Conservation (phyloP, 495 filamentous ascomycete genomes). For the Lasiosphaeria hispida region DNA sequence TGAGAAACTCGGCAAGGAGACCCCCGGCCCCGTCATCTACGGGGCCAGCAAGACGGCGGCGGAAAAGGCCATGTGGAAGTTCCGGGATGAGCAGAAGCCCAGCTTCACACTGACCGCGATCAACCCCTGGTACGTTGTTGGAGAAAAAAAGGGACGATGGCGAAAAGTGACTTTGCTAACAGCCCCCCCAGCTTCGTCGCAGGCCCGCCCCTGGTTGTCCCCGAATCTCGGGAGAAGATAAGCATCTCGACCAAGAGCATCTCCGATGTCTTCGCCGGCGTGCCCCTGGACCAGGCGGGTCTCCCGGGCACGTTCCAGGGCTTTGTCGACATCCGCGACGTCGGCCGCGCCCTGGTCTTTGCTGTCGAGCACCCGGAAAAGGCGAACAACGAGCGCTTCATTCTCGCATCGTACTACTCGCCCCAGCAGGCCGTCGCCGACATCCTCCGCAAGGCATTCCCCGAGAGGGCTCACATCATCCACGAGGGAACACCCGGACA, state of each 20-base stretch:
- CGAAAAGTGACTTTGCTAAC: too few relatives aligned
- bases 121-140: conserved; percentile 36
- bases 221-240: conserved; percentile 18
- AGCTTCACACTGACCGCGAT: conserved; percentile 50
- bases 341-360: conserved; percentile 39
- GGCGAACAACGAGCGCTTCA: conserved; percentile 37
- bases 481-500: conserved; percentile 35
- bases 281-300: conserved; percentile 6
- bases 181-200: conserved; percentile 22
- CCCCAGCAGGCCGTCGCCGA: conserved; percentile 40
- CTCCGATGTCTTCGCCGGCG: conserved; percentile 26
- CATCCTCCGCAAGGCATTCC: conserved; percentile 37
- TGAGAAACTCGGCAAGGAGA: conserved; percentile 25
- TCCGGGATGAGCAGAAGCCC: conserved; percentile 47
- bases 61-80: conserved; percentile 54
- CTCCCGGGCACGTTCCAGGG: conserved; percentile 16
- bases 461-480: conserved; percentile 34
- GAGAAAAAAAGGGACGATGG: too few relatives aligned
- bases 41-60: conserved; percentile 53
- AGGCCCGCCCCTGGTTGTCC: conserved; percentile 31
- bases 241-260: conserved; percentile 20
- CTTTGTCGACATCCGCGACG: conserved; percentile 46
- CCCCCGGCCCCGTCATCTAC: conserved; percentile 43
- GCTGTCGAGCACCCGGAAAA: conserved; percentile 34
- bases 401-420: conserved; percentile 24